phyloP scores from a whole-genome alignment of 441 rosid genomes.

The Hura crepitans region DNA sequence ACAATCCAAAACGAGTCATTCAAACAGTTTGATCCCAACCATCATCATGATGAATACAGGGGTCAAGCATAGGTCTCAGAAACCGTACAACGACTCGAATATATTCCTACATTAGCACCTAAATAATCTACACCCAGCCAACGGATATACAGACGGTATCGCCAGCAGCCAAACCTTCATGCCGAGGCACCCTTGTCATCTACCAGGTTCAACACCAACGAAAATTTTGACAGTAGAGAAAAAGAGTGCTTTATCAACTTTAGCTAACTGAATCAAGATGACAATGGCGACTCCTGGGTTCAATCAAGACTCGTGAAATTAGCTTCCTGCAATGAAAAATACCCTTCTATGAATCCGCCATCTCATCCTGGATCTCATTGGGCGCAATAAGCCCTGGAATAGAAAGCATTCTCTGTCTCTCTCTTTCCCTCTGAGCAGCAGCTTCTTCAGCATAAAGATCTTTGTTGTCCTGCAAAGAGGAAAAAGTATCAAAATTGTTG shows the following conservation, averaged over 20 bases:
- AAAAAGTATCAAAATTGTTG: neutral
- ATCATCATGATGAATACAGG: slow-evolving; percentile 29
- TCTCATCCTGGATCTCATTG: slow-evolving; percentile 94
- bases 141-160: slow-evolving; percentile 21
- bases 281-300: slow-evolving; percentile 27
- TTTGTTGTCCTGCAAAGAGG: slow-evolving; percentile 96
- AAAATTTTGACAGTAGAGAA: slow-evolving; percentile 23
- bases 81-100: slow-evolving; percentile 35
- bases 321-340: slow-evolving; percentile 27
- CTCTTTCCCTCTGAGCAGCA: slow-evolving; percentile 88
- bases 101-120: slow-evolving; percentile 49
- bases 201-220: slow-evolving; percentile 25
- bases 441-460: slow-evolving; percentile 98
- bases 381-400: slow-evolving; percentile 99
- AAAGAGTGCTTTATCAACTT: slow-evolving; percentile 31
- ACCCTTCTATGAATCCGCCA: slow-evolving; percentile 72
- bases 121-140: slow-evolving; percentile 45
- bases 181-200: slow-evolving; percentile 18
- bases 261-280: slow-evolving; percentile 23
- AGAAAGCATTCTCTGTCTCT: slow-evolving; percentile 89
- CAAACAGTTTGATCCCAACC: slow-evolving; percentile 35
- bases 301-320: slow-evolving; percentile 30
- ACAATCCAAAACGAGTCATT: slow-evolving; percentile 41
- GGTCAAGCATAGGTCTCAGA: slow-evolving; percentile 25
- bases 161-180: slow-evolving; percentile 26